These are phyloP conservation scores for Fusarium praegraminearum DNA, from an alignment of 2,329 filamentous ascomycete genomes.

Conservation along the genomic window DNA sequence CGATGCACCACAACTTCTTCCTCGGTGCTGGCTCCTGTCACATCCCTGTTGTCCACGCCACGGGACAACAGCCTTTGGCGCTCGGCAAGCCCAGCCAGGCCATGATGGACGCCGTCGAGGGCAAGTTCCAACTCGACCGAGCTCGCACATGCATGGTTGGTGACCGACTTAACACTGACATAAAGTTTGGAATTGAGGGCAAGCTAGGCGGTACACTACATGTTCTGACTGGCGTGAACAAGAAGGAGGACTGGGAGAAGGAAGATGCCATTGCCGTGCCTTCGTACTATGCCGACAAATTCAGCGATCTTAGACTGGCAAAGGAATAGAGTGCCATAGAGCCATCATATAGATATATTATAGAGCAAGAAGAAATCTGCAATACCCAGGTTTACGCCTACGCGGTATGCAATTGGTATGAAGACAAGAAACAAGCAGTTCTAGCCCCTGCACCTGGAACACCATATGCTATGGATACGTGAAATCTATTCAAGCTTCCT, in stretches of 20 bases:
- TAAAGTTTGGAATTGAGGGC: conserved; percentile 92
- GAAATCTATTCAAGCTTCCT: conserved; percentile 34
- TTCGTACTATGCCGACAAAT: conserved; percentile 83
- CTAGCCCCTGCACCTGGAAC: neutral
- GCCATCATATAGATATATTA: conserved; percentile 28
- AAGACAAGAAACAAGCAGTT: neutral
- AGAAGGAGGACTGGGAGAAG: conserved; percentile 84
- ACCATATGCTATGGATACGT: neutral
- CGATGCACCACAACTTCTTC: conserved; percentile 84
- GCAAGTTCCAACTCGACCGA: conserved; percentile 90
- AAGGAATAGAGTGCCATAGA: conserved; percentile 32
- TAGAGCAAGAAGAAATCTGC: conserved; percentile 33
- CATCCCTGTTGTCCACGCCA: conserved; percentile 81
- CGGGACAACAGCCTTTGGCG: conserved; percentile 75
- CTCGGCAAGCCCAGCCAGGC: conserved; percentile 96
- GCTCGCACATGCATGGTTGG: conserved; percentile 94
- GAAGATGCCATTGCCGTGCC: conserved; percentile 77
- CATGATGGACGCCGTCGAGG: conserved; percentile 99
- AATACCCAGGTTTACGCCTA: neutral
- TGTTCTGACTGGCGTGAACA: conserved; percentile 89
- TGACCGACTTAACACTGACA: conserved; percentile 93
- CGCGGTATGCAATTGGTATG: neutral
- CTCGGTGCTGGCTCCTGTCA: conserved; percentile 89
- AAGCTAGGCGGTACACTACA: conserved; percentile 90
- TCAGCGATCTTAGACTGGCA: conserved; percentile 75